Evolutionary conservation across 2,329 filamentous ascomycete genomes (phyloP).

Genomic region (Fusarium globosum): DNA sequence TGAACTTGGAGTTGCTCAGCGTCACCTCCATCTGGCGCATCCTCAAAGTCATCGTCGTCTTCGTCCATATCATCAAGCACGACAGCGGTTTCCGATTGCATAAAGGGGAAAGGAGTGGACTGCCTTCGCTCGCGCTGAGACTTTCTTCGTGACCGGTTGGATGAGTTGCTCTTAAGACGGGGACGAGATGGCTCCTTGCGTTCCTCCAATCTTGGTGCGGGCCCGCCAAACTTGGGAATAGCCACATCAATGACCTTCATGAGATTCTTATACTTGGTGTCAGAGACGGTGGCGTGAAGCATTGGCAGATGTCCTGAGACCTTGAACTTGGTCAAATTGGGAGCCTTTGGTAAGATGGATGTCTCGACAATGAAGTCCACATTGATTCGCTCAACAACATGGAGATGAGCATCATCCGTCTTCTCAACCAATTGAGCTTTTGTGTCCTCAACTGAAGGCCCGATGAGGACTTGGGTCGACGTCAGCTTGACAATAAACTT

Average conservation of each 20-base stretch:
- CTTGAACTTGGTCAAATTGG: slow-evolving; percentile 90
- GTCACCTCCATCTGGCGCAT: slow-evolving; percentile 68
- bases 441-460: slow-evolving; percentile 90
- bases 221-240: slow-evolving; percentile 80
- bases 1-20: slow-evolving; percentile 76
- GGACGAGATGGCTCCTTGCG: slow-evolving; percentile 51
- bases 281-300: slow-evolving; percentile 90
- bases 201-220: slow-evolving; percentile 45
- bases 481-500: slow-evolving; percentile 93
- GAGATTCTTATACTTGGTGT: slow-evolving; percentile 94
- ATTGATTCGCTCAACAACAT: slow-evolving; percentile 96
- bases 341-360: slow-evolving; percentile 95
- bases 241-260: slow-evolving; percentile 98
- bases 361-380: slow-evolving; percentile 96
- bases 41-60: slow-evolving; percentile 73
- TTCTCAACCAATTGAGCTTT: slow-evolving; percentile 80
- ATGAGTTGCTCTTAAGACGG: slow-evolving; percentile 59
- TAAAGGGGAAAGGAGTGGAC: slow-evolving; percentile 80
- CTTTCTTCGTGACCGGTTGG: slow-evolving; percentile 58
- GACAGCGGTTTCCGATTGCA: slow-evolving; percentile 78
- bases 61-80: slow-evolving; percentile 82
- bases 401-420: slow-evolving; percentile 76
- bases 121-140: slow-evolving; percentile 63
- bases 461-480: slow-evolving; percentile 94
- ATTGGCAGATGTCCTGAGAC: slow-evolving; percentile 93